Base-by-base conservation (phyloP, 495 filamentous ascomycete genomes). In the Usnea hakonensis region DNA sequence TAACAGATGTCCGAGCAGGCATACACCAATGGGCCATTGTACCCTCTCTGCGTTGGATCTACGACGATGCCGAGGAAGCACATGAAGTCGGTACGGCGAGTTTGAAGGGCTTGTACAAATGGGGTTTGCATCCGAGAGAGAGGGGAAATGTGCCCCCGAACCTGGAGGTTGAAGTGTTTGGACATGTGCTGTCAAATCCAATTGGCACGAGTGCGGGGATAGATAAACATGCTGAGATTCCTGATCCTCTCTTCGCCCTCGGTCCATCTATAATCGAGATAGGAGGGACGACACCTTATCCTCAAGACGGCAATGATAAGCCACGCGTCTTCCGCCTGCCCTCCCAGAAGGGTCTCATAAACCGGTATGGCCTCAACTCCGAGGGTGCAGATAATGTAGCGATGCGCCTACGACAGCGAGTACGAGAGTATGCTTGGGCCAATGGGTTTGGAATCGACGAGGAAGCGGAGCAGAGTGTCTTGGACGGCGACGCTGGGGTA, bases 341-440 rank as follows among this genome's bases (percentile, higher is more conserved):
- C 2, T 86, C 82, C 6, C 83, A 95, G 58, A 85, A 91, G 48
- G 90, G 86, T 14, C 78, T 98, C 71, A 89, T 98, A 74, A 98
- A 98, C 72, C 87, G 95, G 10, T 97, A 97, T 73, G 95, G 94
- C 0, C 82, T 97, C 64, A 97, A 97, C 72, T 94, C 89, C 21
- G 83, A 88, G 61, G 94, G 94, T 11, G 92, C 90, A 3, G 92
- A 95, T 64, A 79, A 85, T 67, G 89, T 96, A 77, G 91, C 94
- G 0, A 85, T 83, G 66, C 80, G 86, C 3, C 76, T 98, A 65
- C 81, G 92, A 52, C 84, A 90, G 69, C 80, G 94, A 8, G 85
- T 96, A 19, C 76, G 90, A 30, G 79, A 83, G 54, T 95, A 87
- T 69, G 92, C 90, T 11, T 87, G 84, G 67, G 71, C 77, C 1